Conservation (phyloP, 1,139 yeast genomes). For the Pichia sp. region DNA sequence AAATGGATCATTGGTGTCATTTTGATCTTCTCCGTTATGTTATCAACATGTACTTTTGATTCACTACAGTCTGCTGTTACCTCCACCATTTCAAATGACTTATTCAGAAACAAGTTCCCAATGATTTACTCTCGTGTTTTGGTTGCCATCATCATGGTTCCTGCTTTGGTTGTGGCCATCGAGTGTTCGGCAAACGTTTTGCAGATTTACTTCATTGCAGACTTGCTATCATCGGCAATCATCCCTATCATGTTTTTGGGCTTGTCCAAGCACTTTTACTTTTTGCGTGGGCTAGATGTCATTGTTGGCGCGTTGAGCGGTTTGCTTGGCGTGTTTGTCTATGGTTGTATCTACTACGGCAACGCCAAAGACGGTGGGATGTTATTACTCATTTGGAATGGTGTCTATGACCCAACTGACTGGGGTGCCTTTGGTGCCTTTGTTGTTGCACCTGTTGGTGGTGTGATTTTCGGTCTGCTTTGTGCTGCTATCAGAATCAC, state of each 20-base stretch:
- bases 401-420: slow-evolving; percentile 69
- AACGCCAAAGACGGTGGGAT: slow-evolving; percentile 75
- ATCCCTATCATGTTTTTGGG: slow-evolving; percentile 86
- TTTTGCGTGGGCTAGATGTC: slow-evolving; percentile 75
- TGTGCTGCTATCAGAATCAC: slow-evolving; percentile 50
- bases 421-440: slow-evolving; percentile 97
- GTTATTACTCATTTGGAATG: slow-evolving; percentile 67
- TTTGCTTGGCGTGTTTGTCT: slow-evolving; percentile 70
- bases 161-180: slow-evolving; percentile 78
- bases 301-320: slow-evolving; percentile 84
- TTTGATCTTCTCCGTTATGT: slow-evolving; percentile 62
- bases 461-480: slow-evolving; percentile 53
- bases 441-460: slow-evolving; percentile 85
- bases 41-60: slow-evolving; percentile 88
- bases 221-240: slow-evolving; percentile 78
- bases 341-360: slow-evolving; percentile 74
- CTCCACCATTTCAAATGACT: slow-evolving; percentile 82
- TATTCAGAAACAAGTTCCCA: slow-evolving; percentile 75
- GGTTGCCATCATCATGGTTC: slow-evolving; percentile 74
- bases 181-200: slow-evolving; percentile 76
- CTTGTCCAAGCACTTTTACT: slow-evolving; percentile 60
- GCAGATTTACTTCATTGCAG: slow-evolving; percentile 87
- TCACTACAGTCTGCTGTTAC: slow-evolving; percentile 86
- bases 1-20: slow-evolving; percentile 84
- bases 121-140: slow-evolving; percentile 64